These are phyloP conservation scores for Albizia julibrissin DNA, from an alignment of 306 rosid species.

Conservation along the genomic window DNA sequence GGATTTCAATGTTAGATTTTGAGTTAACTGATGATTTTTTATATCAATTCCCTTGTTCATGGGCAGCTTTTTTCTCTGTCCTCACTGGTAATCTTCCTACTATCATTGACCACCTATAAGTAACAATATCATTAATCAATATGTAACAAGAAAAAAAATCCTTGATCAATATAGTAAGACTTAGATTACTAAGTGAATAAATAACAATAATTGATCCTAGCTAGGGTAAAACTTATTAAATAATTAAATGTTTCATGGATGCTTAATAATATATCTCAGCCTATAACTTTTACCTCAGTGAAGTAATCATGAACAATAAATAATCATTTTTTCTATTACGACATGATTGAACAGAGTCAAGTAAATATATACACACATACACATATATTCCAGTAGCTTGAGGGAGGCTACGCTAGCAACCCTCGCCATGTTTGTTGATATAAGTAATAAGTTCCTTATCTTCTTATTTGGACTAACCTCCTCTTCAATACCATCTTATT, in stretches of 20 bases:
- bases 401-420: slow-evolving; percentile 79
- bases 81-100: slow-evolving; percentile 92
- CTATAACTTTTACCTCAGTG: slow-evolving; percentile 85
- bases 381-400: slow-evolving; percentile 58
- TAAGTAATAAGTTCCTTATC: slow-evolving; percentile 72
- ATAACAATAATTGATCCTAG: background rate
- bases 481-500: slow-evolving; percentile 54
- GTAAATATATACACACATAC: background rate
- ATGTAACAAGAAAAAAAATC: no score
- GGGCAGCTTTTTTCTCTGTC: slow-evolving; percentile 66
- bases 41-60: slow-evolving; percentile 62
- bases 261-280: slow-evolving; percentile 34
- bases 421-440: slow-evolving; percentile 58
- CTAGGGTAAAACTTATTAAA: no score
- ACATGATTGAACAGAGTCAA: background rate
- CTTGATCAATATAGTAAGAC: background rate
- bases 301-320: slow-evolving; percentile 47
- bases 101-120: slow-evolving; percentile 77
- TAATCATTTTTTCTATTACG: background rate
- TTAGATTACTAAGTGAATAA: background rate
- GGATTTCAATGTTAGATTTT: slow-evolving; percentile 12
- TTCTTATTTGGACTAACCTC: slow-evolving; percentile 86
- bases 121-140: background rate
- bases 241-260: no score
- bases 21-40: slow-evolving; percentile 46